Percentiles rank a stretch among this genome's conserved stretches.
Evolutionary conservation across 306 rosid species (phyloP).

Genomic region (Nissolia schottii): DNA sequence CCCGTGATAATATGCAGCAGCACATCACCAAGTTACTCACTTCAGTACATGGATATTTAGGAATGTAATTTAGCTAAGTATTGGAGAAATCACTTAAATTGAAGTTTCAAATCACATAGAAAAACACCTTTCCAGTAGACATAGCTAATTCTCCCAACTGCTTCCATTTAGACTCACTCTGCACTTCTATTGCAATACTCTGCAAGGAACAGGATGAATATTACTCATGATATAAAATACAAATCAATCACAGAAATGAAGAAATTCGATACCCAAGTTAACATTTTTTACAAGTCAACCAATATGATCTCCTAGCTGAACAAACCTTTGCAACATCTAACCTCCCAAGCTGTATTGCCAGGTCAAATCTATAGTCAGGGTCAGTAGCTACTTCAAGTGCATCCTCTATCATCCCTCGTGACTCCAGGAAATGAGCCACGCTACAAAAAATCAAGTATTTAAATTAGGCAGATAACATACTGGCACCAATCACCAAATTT

Average conservation of each 20-base stretch:
- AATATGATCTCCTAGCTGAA: slow-evolving; percentile 9
- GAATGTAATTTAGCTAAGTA: not conserved
- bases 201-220: slow-evolving; percentile 24
- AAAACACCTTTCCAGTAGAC: slow-evolving; percentile 83
- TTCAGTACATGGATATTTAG: slow-evolving; percentile 8
- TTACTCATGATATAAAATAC: slow-evolving; percentile 14
- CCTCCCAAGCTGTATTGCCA: slow-evolving; percentile 93
- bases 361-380: slow-evolving; percentile 92
- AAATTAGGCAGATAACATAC: slow-evolving; percentile 25
- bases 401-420: slow-evolving; percentile 97
- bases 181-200: slow-evolving; percentile 78
- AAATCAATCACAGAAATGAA: slow-evolving; percentile 8
- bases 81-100: not conserved
- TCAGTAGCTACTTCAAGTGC: slow-evolving; percentile 98
- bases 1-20: slow-evolving; percentile 19
- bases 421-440: slow-evolving; percentile 96
- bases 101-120: slow-evolving; percentile 13
- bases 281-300: slow-evolving; percentile 3
- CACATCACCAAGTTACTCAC: slow-evolving; percentile 12
- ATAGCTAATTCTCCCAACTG: slow-evolving; percentile 97
- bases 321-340: slow-evolving; percentile 88
- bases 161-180: slow-evolving; percentile 96
- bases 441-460: slow-evolving; percentile 37
- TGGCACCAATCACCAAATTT: not conserved
- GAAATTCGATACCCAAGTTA: not conserved